These are phyloP conservation scores for Arthrobotrys sphaeroides DNA, from an alignment of 2,329 filamentous ascomycete species.

Conservation along the genomic window DNA sequence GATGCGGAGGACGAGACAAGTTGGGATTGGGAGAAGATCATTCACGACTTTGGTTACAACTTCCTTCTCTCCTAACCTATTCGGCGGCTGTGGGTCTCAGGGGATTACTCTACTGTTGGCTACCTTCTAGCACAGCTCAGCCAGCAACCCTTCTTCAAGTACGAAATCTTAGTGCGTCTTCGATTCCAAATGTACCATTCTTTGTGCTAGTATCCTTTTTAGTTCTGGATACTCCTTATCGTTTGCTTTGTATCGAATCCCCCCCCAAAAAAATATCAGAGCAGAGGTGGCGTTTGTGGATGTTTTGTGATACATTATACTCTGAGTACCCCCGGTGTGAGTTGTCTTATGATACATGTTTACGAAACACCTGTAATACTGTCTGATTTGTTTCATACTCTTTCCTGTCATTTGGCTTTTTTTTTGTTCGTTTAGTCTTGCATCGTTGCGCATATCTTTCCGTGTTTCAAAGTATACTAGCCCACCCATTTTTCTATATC, in stretches of 20 bases:
- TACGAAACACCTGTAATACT: conserved; percentile 5
- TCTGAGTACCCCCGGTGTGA: conserved; percentile 2
- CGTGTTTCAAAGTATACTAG: conserved; percentile 9
- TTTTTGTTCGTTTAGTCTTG: conserved; percentile 1
- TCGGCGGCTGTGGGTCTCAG: background rate
- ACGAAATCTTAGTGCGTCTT: conserved; percentile 48
- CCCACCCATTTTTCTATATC: conserved; percentile 8
- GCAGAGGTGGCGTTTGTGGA: conserved; percentile 53
- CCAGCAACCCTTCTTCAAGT: background rate
- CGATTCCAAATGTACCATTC: conserved; percentile 52
- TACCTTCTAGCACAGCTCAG: background rate
- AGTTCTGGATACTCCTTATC: background rate
- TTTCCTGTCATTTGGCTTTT: background rate
- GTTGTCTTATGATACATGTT: conserved; percentile 22
- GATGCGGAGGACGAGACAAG: conserved; percentile 67
- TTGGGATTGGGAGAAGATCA: conserved; percentile 73
- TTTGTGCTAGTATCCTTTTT: conserved; percentile 49
- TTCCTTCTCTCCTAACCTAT: conserved; percentile 68
- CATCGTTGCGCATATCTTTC: background rate
- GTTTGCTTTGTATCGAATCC: conserved; percentile 31
- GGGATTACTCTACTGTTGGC: background rate
- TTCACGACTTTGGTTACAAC: conserved; percentile 69
- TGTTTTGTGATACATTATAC: conserved; percentile 32
- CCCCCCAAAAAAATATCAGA: conserved; percentile 27
- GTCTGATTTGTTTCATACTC: background rate